phyloP scores from a whole-genome alignment of 2,329 filamentous ascomycete species.

The Mycosphaerella arachidis region DNA sequence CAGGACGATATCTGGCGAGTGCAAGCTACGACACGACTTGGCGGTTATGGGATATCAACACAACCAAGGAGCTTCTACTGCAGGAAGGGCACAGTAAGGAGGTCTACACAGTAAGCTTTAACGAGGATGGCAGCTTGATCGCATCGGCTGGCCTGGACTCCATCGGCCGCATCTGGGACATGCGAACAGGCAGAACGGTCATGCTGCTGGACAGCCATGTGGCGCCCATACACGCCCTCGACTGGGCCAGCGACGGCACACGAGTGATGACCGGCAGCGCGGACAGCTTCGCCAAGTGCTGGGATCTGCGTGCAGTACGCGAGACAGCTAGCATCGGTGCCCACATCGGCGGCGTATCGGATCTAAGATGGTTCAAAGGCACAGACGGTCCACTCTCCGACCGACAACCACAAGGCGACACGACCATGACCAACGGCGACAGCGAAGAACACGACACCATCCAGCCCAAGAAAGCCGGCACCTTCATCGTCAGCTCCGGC shows the following conservation, averaged over 20 bases:
- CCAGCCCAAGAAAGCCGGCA: constrained; percentile 76
- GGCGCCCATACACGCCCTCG: constrained; percentile 85
- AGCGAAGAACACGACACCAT: constrained; percentile 3
- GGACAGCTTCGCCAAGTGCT: constrained; percentile 96
- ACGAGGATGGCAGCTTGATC: constrained; percentile 81
- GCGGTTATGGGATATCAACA: constrained; percentile 92
- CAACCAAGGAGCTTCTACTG: constrained; percentile 73
- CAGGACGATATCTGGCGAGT: constrained; percentile 81
- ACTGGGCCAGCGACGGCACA: constrained; percentile 89
- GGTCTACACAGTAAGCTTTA: constrained; percentile 86
- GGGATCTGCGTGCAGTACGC: constrained; percentile 89
- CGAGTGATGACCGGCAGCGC: constrained; percentile 88
- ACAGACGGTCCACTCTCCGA: constrained; percentile 67
- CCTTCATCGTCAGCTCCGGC: constrained; percentile 84
- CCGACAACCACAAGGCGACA: constrained; percentile 48
- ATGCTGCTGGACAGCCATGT: constrained; percentile 95
- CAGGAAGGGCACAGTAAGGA: constrained; percentile 95
- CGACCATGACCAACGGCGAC: constrained; percentile 21
- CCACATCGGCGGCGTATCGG: constrained; percentile 85
- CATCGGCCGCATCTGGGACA: constrained; percentile 91
- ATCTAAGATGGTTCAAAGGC: constrained; percentile 91
- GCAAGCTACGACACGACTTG: constrained; percentile 96
- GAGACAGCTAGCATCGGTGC: constrained; percentile 81
- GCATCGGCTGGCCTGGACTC: constrained; percentile 92
- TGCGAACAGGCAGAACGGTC: constrained; percentile 85